Evolutionary conservation across 1,284 basidiomycete species (phyloP).

Genomic region (Sporisorium exsertum): DNA sequence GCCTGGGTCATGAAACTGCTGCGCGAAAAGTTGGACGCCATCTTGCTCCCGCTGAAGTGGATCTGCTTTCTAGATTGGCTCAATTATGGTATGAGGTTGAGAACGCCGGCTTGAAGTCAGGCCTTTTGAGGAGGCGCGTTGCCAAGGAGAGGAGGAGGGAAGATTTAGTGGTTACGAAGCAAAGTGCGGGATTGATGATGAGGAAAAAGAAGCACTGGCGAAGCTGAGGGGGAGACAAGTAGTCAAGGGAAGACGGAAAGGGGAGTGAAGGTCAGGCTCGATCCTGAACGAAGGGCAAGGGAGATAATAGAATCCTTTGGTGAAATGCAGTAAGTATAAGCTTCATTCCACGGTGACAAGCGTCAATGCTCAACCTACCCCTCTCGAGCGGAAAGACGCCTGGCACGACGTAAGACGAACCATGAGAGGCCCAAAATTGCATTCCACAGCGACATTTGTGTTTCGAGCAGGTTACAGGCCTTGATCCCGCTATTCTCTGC

Average conservation of each 20-base stretch:
- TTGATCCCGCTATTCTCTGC: background rate
- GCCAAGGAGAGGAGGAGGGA: background rate
- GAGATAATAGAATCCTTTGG: background rate
- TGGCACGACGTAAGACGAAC: too few relatives aligned
- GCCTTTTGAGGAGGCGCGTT: background rate
- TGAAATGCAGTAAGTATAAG: background rate
- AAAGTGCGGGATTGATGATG: background rate
- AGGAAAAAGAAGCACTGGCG: background rate
- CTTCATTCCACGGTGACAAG: background rate
- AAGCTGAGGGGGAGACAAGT: background rate
- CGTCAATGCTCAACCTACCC: background rate
- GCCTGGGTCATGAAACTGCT: slow-evolving; percentile 37
- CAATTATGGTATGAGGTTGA: background rate
- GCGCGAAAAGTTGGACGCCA: slow-evolving; percentile 33
- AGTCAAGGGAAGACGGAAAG: background rate
- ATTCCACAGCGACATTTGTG: background rate
- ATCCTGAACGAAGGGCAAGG: background rate
- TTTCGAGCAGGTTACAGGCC: background rate
- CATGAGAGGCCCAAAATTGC: too few relatives aligned
- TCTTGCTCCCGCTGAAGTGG: background rate
- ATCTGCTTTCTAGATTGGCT: slow-evolving; percentile 1
- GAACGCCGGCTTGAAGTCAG: background rate
- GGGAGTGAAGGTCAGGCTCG: background rate
- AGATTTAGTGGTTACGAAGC: background rate
- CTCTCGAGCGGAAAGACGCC: too few relatives aligned